Evolutionary conservation across 768 basidiomycete genomes (phyloP).

Genomic region (Boletus vermiculosoides): DNA sequence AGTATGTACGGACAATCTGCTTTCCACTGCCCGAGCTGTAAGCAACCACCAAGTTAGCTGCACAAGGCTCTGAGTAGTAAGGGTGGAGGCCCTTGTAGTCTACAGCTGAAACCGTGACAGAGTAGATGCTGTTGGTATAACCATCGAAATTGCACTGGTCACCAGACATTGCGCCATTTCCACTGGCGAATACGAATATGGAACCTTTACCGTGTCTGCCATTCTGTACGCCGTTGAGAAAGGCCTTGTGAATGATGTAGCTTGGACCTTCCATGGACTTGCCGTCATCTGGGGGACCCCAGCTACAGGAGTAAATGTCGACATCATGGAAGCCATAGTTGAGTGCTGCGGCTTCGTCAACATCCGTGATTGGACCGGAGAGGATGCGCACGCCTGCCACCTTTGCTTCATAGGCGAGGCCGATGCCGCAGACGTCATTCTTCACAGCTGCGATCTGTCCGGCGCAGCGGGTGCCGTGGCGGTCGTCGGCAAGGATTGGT

Average conservation of each 20-base stretch:
- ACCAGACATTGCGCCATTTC: slow-evolving; percentile 86
- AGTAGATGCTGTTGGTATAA: slow-evolving; percentile 97
- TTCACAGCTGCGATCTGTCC: slow-evolving; percentile 93
- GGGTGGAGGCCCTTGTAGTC: slow-evolving; percentile 94
- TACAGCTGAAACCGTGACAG: slow-evolving; percentile 92
- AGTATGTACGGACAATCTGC: slow-evolving; percentile 69
- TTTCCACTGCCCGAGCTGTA: slow-evolving; percentile 94
- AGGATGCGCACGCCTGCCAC: slow-evolving; percentile 95
- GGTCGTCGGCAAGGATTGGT: slow-evolving; percentile 86
- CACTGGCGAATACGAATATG: slow-evolving; percentile 95
- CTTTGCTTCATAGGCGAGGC: slow-evolving; percentile 88
- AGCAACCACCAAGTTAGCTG: slow-evolving; percentile 95
- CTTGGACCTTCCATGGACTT: slow-evolving; percentile 91
- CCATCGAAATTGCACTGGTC: slow-evolving; percentile 99
- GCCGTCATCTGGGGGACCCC: slow-evolving; percentile 98
- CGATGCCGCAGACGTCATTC: slow-evolving; percentile 92
- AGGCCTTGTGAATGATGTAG: slow-evolving; percentile 88
- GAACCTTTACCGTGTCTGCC: slow-evolving; percentile 90
- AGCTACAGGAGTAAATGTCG: slow-evolving; percentile 91
- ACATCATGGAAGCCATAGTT: slow-evolving; percentile 93
- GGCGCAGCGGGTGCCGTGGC: slow-evolving; percentile 96
- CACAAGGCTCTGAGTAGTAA: slow-evolving; percentile 96
- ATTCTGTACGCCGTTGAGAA: slow-evolving; percentile 89
- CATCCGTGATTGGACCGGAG: slow-evolving; percentile 90
- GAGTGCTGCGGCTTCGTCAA: slow-evolving; percentile 91